Evolutionary conservation across 345 rosid genomes (phyloP).

Genomic region (Eutrema yunnanense): DNA sequence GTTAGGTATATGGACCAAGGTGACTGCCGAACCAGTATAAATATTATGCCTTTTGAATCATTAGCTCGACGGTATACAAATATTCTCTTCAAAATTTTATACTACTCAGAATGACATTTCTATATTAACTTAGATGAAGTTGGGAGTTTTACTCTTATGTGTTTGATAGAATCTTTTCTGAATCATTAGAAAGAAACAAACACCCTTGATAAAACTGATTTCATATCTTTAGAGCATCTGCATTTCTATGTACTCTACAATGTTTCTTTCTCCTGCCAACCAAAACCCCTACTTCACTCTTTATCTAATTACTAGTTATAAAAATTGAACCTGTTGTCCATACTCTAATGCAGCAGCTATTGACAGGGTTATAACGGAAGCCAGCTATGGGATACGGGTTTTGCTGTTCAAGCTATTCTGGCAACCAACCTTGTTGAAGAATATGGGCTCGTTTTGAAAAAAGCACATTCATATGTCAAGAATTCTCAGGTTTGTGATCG

Average conservation of each 20-base stretch:
- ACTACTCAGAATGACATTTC: not conserved
- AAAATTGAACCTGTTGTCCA: slow-evolving; percentile 14
- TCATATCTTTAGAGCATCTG: not conserved
- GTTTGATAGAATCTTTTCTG: not conserved
- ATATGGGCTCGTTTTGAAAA: slow-evolving; percentile 58
- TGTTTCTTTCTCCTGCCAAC: not conserved
- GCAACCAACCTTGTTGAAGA: slow-evolving; percentile 67
- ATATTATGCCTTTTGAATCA: slow-evolving; percentile 12
- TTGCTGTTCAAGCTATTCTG: slow-evolving; percentile 78
- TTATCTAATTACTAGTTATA: not conserved
- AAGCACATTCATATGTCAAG: slow-evolving; percentile 60
- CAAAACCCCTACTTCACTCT: not conserved
- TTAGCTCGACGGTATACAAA: not conserved
- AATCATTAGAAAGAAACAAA: not conserved
- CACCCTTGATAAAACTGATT: slow-evolving; percentile 12
- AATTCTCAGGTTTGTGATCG: slow-evolving; percentile 60
- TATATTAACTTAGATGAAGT: not conserved
- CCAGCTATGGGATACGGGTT: slow-evolving; percentile 93
- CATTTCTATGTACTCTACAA: not conserved
- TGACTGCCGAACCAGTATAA: slow-evolving; percentile 7
- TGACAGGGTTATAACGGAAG: slow-evolving; percentile 97
- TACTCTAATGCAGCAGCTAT: slow-evolving; percentile 25
- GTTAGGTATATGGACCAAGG: not conserved
- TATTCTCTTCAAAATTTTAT: not conserved
- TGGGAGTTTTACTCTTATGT: not conserved